Conservation (phyloP, 371 early-diverging fungal genomes). For the Ordospora pajunii region DNA sequence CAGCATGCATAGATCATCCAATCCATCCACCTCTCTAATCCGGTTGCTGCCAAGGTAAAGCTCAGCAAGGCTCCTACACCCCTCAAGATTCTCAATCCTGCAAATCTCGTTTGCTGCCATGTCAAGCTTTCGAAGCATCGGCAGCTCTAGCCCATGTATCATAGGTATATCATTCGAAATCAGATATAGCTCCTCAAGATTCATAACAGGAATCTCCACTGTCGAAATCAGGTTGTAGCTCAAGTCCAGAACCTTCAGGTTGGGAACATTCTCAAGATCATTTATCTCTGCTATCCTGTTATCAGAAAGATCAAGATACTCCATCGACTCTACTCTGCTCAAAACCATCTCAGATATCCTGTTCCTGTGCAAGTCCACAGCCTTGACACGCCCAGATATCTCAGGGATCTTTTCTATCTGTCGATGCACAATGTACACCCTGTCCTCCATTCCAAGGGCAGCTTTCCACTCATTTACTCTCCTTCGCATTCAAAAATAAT, state of each 20-base stretch:
- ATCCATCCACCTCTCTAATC: conserved; percentile 30
- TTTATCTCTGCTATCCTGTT: conserved; percentile 42
- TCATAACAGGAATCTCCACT: neutral
- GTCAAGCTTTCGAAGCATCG: conserved; percentile 45
- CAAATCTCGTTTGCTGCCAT: conserved; percentile 48
- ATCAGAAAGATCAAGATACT: conserved; percentile 52
- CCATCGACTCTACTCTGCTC: neutral
- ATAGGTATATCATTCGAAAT: conserved; percentile 49
- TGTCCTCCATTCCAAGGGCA: neutral
- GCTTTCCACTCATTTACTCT: neutral
- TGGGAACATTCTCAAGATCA: conserved; percentile 25
- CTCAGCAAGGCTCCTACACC: conserved; percentile 21
- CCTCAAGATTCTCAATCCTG: conserved; percentile 34
- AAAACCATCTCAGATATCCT: conserved; percentile 27
- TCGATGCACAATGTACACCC: conserved; percentile 5
- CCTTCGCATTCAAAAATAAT: neutral
- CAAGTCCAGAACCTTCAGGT: conserved; percentile 44
- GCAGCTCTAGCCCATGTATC: conserved; percentile 12
- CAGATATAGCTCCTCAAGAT: conserved; percentile 49
- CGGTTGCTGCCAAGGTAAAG: conserved; percentile 48
- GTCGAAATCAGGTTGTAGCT: conserved; percentile 46
- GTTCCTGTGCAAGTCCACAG: conserved; percentile 34
- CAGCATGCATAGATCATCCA: conserved; percentile 21
- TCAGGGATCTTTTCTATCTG: conserved; percentile 20
- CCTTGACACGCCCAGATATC: neutral